Base-by-base conservation (phyloP, 2,329 filamentous ascomycete genomes). In the Apiospora pterosperma region DNA sequence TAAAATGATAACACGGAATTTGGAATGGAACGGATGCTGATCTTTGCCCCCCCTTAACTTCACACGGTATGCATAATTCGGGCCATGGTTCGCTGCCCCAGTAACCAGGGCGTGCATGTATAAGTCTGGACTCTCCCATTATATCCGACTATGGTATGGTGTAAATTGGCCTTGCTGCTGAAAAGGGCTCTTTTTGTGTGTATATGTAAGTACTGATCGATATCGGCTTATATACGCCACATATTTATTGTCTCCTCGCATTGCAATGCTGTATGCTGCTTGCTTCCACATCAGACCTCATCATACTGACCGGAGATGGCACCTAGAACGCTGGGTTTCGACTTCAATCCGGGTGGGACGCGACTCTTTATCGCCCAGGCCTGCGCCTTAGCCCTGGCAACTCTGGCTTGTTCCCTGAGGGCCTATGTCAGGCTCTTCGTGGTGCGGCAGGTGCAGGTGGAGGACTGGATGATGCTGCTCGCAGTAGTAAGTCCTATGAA, bases 391-490 rank as follows among this genome's bases (percentile, higher is more conserved):
- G 62, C 71, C 8, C 36, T 77, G 2, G 70, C 77, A n/a, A 80
- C 76, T 64, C 28, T 78, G 21, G 73, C 78, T 12, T 74, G 81
- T 62, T 66, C 77, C 41, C 68, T 83, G 41, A 78, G 83, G 19
- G 77, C 77, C 10, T 83, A 81, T 69, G 81, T 82, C 58, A 80
- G 82, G 64, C 61, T 76, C 1, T 72, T 77, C 34, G 70, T 85
- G 25, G 74, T 82, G 42, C 81, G 79, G 61, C 78, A 76, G 36
- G 71, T 82, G 38, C 75, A 78, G 0, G 39, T 76, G 4, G 84
- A 85, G 60, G 84, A 86, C 75, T 81, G 76, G 67, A 71, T 84
- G 58, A 82, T 84, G 69, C 73, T 84, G 25, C 60, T 74, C 34
- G 80, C 81, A 3, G 72, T 83, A 73, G 83, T 85, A 72, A 64